Conservation (phyloP, 371 early-diverging fungal species). For the Catenaria anguillulae region DNA sequence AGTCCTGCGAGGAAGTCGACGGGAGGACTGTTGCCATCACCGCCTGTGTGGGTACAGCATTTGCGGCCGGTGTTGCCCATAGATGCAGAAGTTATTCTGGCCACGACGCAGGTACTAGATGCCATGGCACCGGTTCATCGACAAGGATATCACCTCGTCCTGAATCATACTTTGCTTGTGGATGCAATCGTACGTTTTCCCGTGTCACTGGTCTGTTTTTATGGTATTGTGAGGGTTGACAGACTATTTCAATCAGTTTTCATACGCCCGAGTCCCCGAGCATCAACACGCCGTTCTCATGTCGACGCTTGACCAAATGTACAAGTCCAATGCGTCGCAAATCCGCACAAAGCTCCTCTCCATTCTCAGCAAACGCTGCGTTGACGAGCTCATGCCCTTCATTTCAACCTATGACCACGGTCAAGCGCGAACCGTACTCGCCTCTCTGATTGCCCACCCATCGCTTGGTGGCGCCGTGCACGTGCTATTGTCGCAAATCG, state of each 20-base stretch:
- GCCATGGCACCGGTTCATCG: conserved; percentile 49
- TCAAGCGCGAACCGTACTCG: not conserved
- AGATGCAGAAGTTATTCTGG: conserved; percentile 79
- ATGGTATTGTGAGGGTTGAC: no score
- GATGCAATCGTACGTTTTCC: conserved; percentile 15
- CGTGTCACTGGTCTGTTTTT: no score
- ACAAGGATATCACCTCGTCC: conserved; percentile 39
- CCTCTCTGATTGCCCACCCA: not conserved
- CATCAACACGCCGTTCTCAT: conserved; percentile 19
- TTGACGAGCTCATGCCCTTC: conserved; percentile 35
- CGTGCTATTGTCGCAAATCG: conserved; percentile 15
- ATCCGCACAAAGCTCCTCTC: not conserved
- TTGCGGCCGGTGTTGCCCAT: not conserved
- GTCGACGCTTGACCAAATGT: conserved; percentile 24
- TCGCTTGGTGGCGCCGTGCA: not conserved
- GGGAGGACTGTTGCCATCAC: no score
- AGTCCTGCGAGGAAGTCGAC: no score
- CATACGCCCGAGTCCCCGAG: conserved; percentile 10
- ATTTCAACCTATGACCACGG: not conserved
- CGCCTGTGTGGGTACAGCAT: no score
- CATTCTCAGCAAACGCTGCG: conserved; percentile 6
- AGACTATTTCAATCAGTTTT: no score
- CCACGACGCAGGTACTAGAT: conserved; percentile 68
- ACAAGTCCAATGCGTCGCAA: conserved; percentile 13
- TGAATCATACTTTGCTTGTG: conserved; percentile 22